Evolutionary conservation across 768 basidiomycete species (phyloP).

Genomic region (Asterophora parasitica): DNA sequence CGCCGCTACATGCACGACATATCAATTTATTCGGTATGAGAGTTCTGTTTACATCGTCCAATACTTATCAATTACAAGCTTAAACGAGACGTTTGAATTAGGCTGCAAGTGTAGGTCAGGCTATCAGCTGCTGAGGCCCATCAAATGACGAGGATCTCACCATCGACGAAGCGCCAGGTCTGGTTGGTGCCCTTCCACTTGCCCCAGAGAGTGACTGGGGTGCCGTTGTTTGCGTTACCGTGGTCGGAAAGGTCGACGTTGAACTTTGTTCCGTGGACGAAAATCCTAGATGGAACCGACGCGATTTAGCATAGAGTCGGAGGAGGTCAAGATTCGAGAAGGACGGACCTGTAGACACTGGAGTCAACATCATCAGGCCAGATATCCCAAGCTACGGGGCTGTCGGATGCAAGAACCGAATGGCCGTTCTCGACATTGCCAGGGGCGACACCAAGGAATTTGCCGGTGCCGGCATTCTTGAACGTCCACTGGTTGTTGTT

Average conservation of each 20-base stretch:
- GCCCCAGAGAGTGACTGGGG: conserved; percentile 35
- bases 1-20: too few relatives aligned
- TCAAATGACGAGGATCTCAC: neutral
- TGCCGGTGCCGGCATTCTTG: conserved; percentile 13
- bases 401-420: conserved; percentile 10
- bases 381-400: conserved; percentile 20
- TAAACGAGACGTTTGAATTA: neutral
- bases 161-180: conserved; percentile 32
- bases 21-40: too few relatives aligned
- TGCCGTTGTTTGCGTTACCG: conserved; percentile 38
- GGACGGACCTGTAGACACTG: conserved; percentile 18
- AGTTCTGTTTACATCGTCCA: too few relatives aligned
- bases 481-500: conserved; percentile 16
- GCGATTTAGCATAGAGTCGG: too few relatives aligned
- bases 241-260: conserved; percentile 39
- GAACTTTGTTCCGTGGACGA: conserved; percentile 22
- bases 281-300: conserved; percentile 25
- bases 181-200: conserved; percentile 38
- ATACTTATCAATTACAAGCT: too few relatives aligned
- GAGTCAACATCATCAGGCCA: conserved; percentile 13
- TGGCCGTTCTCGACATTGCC: conserved; percentile 7
- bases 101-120: too few relatives aligned
- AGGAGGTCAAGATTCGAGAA: too few relatives aligned
- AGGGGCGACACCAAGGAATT: conserved; percentile 15
- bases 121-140: too few relatives aligned